phyloP scores from a whole-genome alignment of 306 rosid genomes.

The Dalbergia cultrata region DNA sequence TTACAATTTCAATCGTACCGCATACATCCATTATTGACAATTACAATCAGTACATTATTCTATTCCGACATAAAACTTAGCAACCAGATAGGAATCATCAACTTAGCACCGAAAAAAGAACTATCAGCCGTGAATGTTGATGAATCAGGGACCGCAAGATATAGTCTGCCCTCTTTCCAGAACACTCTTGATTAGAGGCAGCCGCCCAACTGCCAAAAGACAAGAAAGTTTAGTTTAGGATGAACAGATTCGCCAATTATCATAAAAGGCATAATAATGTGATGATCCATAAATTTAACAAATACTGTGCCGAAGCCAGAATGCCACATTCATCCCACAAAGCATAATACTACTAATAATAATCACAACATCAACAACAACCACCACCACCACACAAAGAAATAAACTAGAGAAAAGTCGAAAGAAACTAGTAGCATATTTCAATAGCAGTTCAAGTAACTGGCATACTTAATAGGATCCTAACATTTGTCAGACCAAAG shows the following conservation, averaged over 20 bases:
- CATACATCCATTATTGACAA: conserved; percentile 20
- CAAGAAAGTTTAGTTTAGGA: conserved; percentile 15
- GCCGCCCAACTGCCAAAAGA: conserved; percentile 83
- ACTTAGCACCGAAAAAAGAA: too few relatives aligned
- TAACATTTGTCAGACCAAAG: conserved; percentile 20
- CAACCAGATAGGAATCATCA: conserved; percentile 7
- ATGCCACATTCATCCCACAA: not conserved
- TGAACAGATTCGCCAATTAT: conserved; percentile 2
- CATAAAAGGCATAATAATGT: not conserved
- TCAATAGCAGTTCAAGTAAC: not conserved
- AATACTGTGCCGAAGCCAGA: conserved; percentile 6
- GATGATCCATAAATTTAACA: conserved; percentile 13
- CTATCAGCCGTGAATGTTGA: conserved; percentile 16
- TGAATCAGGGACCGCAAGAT: conserved; percentile 25
- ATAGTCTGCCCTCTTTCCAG: conserved; percentile 34
- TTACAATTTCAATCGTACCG: conserved; percentile 38
- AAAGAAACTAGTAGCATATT: conserved; percentile 12
- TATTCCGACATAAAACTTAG: conserved; percentile 32
- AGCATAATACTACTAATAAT: not conserved
- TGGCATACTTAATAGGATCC: not conserved
- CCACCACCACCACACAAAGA: not conserved
- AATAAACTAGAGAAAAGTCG: not conserved
- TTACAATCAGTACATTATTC: conserved; percentile 28
- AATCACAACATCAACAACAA: too few relatives aligned
- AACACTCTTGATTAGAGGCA: conserved; percentile 57